These are phyloP conservation scores for Thelonectria olida DNA, from an alignment of 2,329 filamentous ascomycete species.

Conservation along the genomic window DNA sequence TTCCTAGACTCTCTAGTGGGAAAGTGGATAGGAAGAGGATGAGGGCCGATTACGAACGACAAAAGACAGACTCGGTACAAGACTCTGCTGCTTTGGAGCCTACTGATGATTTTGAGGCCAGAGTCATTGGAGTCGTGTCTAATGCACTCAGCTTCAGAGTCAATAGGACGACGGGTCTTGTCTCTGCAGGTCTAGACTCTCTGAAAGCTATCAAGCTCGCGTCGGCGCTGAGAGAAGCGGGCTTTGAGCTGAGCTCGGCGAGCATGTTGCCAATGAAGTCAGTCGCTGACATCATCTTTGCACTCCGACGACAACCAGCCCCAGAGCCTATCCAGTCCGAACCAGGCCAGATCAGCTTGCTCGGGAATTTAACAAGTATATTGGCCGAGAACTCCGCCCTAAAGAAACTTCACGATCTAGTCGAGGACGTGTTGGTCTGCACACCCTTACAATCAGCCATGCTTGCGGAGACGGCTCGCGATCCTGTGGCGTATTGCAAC, in stretches of 20 bases:
- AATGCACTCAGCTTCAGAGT: slow-evolving; percentile 51
- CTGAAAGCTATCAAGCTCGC: slow-evolving; percentile 61
- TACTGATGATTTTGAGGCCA: slow-evolving; percentile 31
- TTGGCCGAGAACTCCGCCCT: slow-evolving; percentile 25
- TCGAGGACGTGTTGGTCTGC: slow-evolving; percentile 65
- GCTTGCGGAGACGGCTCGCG: slow-evolving; percentile 75
- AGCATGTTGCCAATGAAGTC: slow-evolving; percentile 68
- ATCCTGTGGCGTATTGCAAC: slow-evolving; percentile 77
- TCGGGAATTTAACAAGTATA: slow-evolving; percentile 29
- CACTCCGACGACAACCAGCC: slow-evolving; percentile 13
- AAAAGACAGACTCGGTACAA: slow-evolving; percentile 22
- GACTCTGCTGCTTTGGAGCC: slow-evolving; percentile 21
- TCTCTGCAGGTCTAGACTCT: slow-evolving; percentile 72
- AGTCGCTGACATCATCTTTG: slow-evolving; percentile 43
- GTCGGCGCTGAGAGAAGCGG: slow-evolving; percentile 67
- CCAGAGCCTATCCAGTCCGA: background rate
- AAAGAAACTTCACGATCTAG: slow-evolving; percentile 30
- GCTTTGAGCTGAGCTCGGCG: slow-evolving; percentile 64
- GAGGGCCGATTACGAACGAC: slow-evolving; percentile 56
- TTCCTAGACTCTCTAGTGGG: slow-evolving; percentile 83
- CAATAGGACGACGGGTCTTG: slow-evolving; percentile 53
- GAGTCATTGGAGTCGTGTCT: slow-evolving; percentile 53
- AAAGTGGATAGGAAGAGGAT: slow-evolving; percentile 80
- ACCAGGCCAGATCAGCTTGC: slow-evolving; percentile 25
- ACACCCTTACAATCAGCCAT: slow-evolving; percentile 82